Conservation (phyloP, 2,329 filamentous ascomycete species). For the Alternaria brassicae region DNA sequence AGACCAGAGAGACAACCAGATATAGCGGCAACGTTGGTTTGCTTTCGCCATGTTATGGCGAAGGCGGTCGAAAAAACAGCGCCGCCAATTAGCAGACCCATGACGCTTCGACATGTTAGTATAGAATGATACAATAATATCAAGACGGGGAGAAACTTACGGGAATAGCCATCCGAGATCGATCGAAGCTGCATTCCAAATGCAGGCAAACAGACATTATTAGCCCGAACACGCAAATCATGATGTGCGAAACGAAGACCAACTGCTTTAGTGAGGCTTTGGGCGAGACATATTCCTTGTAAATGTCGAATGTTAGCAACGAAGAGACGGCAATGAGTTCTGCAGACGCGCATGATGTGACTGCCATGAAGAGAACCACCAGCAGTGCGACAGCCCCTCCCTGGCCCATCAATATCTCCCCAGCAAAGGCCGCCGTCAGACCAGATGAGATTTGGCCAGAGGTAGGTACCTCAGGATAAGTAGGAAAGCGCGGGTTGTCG, state of each 20-base stretch:
- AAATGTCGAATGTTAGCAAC: constrained; percentile 54
- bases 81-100: constrained; percentile 53
- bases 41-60: constrained; percentile 48
- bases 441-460: constrained; percentile 38
- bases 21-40: constrained; percentile 44
- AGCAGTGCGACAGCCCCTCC: constrained; percentile 40
- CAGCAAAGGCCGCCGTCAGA: constrained; percentile 41
- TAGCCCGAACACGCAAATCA: constrained; percentile 52
- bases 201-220: constrained; percentile 51
- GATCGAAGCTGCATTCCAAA: constrained; percentile 50
- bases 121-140: background rate
- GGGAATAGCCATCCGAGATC: constrained; percentile 53
- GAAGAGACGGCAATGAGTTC: constrained; percentile 53
- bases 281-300: constrained; percentile 53
- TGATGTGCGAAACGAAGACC: constrained; percentile 51
- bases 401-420: constrained; percentile 38
- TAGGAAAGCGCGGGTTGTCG: constrained; percentile 53
- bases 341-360: constrained; percentile 48
- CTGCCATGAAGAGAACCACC: constrained; percentile 46
- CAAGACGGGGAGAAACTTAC: constrained; percentile 15
- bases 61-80: constrained; percentile 52
- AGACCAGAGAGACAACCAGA: constrained; percentile 44
- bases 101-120: constrained; percentile 36
- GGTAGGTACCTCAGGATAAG: constrained; percentile 47
- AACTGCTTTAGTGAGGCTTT: constrained; percentile 46